These are phyloP conservation scores for Xylariaceae sp. DNA, from an alignment of 2,329 filamentous ascomycete genomes.

Conservation along the genomic window DNA sequence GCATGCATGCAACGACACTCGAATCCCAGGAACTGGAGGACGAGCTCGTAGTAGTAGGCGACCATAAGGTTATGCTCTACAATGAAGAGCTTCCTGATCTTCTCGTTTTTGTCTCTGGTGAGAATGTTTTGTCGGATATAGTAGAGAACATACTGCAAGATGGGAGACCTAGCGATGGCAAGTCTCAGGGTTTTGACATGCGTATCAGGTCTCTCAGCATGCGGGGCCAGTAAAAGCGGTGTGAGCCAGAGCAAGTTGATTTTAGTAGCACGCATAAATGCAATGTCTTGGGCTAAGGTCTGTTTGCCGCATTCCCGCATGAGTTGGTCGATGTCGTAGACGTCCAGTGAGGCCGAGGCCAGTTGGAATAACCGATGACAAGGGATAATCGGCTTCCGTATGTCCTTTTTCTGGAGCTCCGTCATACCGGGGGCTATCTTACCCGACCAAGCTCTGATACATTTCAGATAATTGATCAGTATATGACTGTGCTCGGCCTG, in stretches of 20 bases:
- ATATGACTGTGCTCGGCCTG: constrained; percentile 21
- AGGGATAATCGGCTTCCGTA: not conserved
- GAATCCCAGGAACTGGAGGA: constrained; percentile 27
- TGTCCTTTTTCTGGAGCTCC: not conserved
- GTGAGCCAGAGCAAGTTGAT: constrained; percentile 21
- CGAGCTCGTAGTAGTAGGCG: constrained; percentile 30
- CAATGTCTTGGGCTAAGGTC: constrained; percentile 13
- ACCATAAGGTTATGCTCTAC: constrained; percentile 24
- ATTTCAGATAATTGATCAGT: constrained; percentile 20
- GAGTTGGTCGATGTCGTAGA: constrained; percentile 20
- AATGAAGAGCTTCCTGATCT: constrained; percentile 28
- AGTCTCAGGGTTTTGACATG: constrained; percentile 23
- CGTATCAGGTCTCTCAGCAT: constrained; percentile 12
- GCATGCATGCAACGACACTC: constrained; percentile 26
- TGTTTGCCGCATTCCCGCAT: constrained; percentile 14
- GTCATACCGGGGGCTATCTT: not conserved
- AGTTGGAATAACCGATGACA: constrained; percentile 19
- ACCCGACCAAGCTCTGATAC: constrained; percentile 13
- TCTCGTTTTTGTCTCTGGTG: constrained; percentile 4
- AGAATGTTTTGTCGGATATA: constrained; percentile 25
- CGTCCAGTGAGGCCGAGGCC: constrained; percentile 26
- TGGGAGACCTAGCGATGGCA: constrained; percentile 22
- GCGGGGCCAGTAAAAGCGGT: constrained; percentile 15
- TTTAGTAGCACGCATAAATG: constrained; percentile 17
- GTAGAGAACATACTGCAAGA: constrained; percentile 25